Evolutionary conservation across 1,284 basidiomycete genomes (phyloP), one percentile per base, ranked within the genome.

Genomic region (Phenoliferia sp.): DNA sequence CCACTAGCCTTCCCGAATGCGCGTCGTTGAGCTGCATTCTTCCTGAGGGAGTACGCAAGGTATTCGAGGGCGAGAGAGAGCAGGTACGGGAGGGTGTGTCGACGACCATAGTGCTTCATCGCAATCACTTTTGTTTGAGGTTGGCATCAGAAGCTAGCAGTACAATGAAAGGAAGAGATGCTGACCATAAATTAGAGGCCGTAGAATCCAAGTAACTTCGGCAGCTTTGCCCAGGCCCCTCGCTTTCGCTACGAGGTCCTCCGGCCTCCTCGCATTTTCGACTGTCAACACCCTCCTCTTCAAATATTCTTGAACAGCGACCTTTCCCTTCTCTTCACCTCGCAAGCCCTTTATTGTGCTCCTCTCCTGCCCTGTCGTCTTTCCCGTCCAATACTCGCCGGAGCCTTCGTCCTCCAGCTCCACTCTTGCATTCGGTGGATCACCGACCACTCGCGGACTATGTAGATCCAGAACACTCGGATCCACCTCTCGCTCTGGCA

Each of bases 131-230:
- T 12, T 15, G n/a, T 10, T 1, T 4, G 29, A 31, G 17, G 48
- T 22, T 22, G 32, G n/a, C n/a, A 9, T 55, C 2, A 52, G 3
- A 2, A 6, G n/a, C 7, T 16, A 15, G n/a, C 33, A 44, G 33
- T 6, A 22, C n/a, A 5, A 22, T 19, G 39, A 35, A 50, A 17
- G 36, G 5, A 31, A 19, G 17, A 31, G 17, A 0, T 15, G 69
- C 75, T 62, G 22, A 78, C 77, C 77, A 64, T 79, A 78, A 34
- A 78, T 64, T 1, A 79, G 66, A 3, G 78, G 78, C 7, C 78
- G 60, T 1, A 78, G 55, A 64, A 78, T 78, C 75, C 75, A 78
- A 52, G 78, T 74, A 26, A 77, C 59, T 67, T 79, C 77, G 12
- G 77, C 75, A 31, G 75, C 50, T 2, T 50, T 60, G 26, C 71